These are phyloP conservation scores for Apophysomyces sp. DNA, from an alignment of 371 early-diverging fungal genomes.

Conservation along the genomic window DNA sequence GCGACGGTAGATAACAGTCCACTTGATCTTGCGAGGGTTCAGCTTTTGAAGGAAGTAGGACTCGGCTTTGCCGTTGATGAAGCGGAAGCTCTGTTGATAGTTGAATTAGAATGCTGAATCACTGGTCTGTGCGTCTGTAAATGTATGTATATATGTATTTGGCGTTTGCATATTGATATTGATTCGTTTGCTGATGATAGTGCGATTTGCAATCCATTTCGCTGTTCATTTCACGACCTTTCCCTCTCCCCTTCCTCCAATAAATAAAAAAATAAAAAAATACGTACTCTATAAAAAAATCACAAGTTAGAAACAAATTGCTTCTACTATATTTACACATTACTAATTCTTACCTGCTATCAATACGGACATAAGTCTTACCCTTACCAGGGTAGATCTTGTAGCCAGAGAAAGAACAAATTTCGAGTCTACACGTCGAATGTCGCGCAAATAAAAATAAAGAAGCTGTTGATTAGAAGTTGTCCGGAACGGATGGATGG, in stretches of 20 bases:
- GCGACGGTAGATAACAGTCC: conserved; percentile 97
- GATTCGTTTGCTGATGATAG: not conserved
- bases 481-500: not conserved
- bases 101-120: not conserved
- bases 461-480: not conserved
- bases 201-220: not conserved
- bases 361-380: conserved; percentile 87
- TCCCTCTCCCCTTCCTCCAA: not conserved
- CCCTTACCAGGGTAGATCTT: conserved; percentile 99
- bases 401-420: conserved; percentile 95
- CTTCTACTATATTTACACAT: not conserved
- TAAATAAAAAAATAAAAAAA: not conserved
- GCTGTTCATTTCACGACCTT: not conserved
- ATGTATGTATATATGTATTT: not conserved
- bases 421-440: conserved; percentile 65
- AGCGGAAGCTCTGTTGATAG: conserved; percentile 79
- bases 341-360: conserved; percentile 66
- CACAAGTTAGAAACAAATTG: not conserved
- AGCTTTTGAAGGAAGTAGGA: conserved; percentile 93
- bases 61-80: conserved; percentile 94
- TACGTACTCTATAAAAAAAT: not conserved
- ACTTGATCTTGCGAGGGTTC: conserved; percentile 97
- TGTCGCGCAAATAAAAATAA: not conserved
- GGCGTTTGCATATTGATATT: not conserved
- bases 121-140: not conserved